phyloP scores from a whole-genome alignment of 2,329 filamentous ascomycete species.

The Basipetospora chlamydospora region DNA sequence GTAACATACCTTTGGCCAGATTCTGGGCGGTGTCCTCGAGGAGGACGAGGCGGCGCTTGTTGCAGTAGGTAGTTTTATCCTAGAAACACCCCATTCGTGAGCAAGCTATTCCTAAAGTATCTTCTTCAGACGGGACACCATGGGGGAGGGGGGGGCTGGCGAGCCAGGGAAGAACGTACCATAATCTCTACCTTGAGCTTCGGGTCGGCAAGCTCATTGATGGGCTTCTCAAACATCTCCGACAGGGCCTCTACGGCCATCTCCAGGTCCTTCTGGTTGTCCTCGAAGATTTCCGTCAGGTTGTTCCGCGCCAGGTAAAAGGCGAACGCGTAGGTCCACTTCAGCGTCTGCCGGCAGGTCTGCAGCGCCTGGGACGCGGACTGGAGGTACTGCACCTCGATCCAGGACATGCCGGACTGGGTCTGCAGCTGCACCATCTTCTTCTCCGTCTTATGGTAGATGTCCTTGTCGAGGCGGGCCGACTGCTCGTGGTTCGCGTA shows the following conservation, averaged over 20 bases:
- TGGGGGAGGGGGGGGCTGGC: background rate
- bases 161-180: constrained; percentile 16
- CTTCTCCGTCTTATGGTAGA: constrained; percentile 91
- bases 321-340: constrained; percentile 98
- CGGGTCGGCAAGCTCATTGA: constrained; percentile 66
- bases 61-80: constrained; percentile 96
- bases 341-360: constrained; percentile 92
- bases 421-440: constrained; percentile 97
- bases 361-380: constrained; percentile 86
- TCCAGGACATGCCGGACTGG: constrained; percentile 94
- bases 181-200: constrained; percentile 96
- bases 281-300: constrained; percentile 90
- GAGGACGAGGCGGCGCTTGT: constrained; percentile 76
- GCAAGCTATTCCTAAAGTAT: background rate
- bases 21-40: constrained; percentile 89
- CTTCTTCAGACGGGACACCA: constrained; percentile 4
- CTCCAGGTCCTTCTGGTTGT: constrained; percentile 96
- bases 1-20: constrained; percentile 58
- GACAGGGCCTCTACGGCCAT: constrained; percentile 92
- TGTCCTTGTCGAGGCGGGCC: constrained; percentile 88
- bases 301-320: constrained; percentile 97
- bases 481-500: constrained; percentile 99
- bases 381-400: constrained; percentile 94
- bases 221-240: constrained; percentile 98
- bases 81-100: constrained; percentile 1